phyloP scores from a whole-genome alignment of 179 eudicot species.

The Actinidia arguta region DNA sequence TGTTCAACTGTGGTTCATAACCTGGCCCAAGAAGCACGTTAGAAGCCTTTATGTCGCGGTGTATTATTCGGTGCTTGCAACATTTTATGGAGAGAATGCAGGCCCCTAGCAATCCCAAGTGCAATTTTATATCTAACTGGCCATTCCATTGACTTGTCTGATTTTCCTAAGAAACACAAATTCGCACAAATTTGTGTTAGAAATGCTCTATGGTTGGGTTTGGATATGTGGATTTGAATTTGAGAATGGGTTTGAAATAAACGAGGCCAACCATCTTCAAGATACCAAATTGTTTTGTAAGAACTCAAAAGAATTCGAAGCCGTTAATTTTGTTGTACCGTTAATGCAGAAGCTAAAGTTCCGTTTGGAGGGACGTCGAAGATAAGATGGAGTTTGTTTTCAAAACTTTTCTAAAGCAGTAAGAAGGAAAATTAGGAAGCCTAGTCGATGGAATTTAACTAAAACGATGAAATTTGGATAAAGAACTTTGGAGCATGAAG shows the following conservation, averaged over 20 bases:
- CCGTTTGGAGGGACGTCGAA: conserved; percentile 80
- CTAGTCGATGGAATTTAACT: no score
- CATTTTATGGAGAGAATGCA: conserved; percentile 88
- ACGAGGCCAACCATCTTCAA: no score
- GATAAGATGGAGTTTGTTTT: conserved; percentile 78
- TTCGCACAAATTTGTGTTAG: background rate
- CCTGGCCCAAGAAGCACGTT: conserved; percentile 85
- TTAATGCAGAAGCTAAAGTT: conserved; percentile 68
- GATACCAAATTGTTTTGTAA: no score
- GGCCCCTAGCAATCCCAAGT: conserved; percentile 77
- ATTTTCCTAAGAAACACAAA: conserved; percentile 36
- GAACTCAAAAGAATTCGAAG: no score
- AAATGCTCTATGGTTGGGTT: background rate
- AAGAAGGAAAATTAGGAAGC: no score
- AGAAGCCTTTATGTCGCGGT: conserved; percentile 94
- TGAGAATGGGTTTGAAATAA: no score
- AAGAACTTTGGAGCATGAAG: no score
- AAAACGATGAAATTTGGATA: no score
- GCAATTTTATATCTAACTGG: conserved; percentile 69
- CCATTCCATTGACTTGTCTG: conserved; percentile 60
- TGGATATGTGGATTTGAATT: background rate
- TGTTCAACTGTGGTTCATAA: conserved; percentile 80
- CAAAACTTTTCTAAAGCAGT: conserved; percentile 4
- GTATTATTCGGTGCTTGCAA: conserved; percentile 93
- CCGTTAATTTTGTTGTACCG: conserved; percentile 44